A percentile compares a stretch with the other conserved stretches of the same genome.
Conservation (phyloP, 192 early-diverging fungal species). For the Martensiomyces pterosporus region DNA sequence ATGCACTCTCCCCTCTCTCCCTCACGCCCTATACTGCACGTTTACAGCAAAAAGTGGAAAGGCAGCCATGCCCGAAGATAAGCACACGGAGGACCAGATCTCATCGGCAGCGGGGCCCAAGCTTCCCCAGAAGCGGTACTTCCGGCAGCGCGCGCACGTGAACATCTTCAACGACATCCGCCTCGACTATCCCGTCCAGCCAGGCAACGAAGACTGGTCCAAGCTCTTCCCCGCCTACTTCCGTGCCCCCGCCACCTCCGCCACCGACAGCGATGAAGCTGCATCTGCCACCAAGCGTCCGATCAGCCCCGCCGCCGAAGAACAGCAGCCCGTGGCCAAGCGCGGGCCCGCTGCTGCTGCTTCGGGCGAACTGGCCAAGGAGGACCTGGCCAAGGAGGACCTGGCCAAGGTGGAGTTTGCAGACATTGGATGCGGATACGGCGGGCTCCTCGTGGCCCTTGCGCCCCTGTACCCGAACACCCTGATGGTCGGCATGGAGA, state of each 20-base stretch:
- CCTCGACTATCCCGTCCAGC: conserved; percentile 80
- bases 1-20: too few relatives aligned
- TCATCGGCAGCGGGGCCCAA: conserved; percentile 19
- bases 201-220: conserved; percentile 86
- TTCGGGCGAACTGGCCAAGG: too few relatives aligned
- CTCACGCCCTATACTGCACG: too few relatives aligned
- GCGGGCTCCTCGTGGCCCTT: conserved; percentile 83
- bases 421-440: conserved; percentile 98
- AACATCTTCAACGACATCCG: conserved; percentile 96
- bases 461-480: conserved; percentile 88
- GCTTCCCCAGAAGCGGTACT: conserved; percentile 74
- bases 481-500: conserved; percentile 99
- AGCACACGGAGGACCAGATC: background rate
- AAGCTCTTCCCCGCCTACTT: conserved; percentile 75
- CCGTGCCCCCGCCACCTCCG: background rate
- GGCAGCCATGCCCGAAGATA: too few relatives aligned
- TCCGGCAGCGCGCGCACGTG: conserved; percentile 88
- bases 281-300: conserved; percentile 21
- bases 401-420: conserved; percentile 79
- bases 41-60: too few relatives aligned
- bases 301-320: conserved; percentile 8
- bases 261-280: background rate
- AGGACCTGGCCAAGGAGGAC: background rate
- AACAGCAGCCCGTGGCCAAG: conserved; percentile 10
- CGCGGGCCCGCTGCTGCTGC: conserved; percentile 17